Evolutionary conservation across 164 flowering plant genomes (phyloP).

Genomic region (Dillenia suffruticosa): DNA sequence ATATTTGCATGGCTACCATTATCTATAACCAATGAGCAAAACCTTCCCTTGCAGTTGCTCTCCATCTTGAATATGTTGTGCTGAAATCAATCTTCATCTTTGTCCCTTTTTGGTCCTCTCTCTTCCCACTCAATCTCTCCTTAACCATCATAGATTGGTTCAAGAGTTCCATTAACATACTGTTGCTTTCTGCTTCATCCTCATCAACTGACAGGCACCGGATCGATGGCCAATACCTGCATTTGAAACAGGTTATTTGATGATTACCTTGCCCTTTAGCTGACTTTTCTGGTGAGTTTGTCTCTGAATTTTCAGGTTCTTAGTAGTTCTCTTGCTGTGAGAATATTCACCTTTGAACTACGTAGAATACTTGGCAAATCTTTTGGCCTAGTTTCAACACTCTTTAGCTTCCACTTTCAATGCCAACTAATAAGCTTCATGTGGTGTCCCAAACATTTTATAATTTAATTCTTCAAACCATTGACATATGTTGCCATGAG

Average conservation of each 20-base stretch:
- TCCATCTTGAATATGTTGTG: no score
- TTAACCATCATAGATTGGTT: no score
- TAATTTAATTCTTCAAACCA: not conserved
- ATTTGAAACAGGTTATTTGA: not conserved
- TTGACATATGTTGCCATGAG: not conserved
- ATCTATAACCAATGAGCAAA: no score
- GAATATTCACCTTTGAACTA: not conserved
- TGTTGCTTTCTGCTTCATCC: not conserved
- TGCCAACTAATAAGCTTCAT: not conserved
- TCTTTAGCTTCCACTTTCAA: not conserved
- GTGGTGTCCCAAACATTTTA: not conserved
- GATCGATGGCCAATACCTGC: not conserved
- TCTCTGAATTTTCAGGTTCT: not conserved
- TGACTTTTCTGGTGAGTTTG: not conserved
- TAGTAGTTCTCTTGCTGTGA: not conserved
- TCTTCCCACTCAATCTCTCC: no score
- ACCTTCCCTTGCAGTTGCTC: no score
- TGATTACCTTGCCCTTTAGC: not conserved
- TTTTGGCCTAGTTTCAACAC: not conserved
- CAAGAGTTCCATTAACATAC: no score
- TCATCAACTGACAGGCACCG: not conserved
- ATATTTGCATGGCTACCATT: no score
- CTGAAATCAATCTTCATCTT: no score
- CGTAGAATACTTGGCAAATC: not conserved
- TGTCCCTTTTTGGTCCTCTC: no score